Percentiles rank a stretch among this genome's conserved stretches.
Evolutionary conservation across 208 protist species (phyloP).

Genomic region (Trichomonas vaginalis): DNA sequence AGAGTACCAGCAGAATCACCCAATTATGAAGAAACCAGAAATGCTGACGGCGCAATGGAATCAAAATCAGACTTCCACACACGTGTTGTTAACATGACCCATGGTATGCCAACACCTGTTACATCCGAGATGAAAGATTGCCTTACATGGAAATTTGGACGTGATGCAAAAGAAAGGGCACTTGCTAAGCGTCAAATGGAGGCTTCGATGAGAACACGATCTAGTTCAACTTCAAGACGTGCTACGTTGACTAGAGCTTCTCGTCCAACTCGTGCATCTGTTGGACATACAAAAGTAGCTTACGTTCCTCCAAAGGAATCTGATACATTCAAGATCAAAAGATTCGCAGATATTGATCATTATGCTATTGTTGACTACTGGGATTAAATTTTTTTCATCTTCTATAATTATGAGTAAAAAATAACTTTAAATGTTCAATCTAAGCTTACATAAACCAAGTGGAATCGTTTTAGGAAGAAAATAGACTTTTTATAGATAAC

Average conservation of each 20-base stretch:
- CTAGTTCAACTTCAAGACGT: neutral
- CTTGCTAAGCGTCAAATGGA: neutral
- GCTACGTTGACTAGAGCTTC: neutral
- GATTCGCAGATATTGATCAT: neutral
- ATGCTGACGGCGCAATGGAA: neutral
- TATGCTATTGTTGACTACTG: constrained; percentile 5
- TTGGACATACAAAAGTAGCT: neutral
- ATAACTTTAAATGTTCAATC: too few relatives aligned
- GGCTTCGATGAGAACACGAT: neutral
- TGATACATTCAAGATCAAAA: neutral
- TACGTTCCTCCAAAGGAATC: neutral
- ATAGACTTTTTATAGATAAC: too few relatives aligned
- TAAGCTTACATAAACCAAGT: too few relatives aligned
- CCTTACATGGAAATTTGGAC: neutral
- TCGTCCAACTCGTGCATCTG: neutral
- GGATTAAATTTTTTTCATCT: neutral
- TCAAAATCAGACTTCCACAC: neutral
- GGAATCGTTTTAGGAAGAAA: too few relatives aligned
- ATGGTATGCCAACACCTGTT: neutral
- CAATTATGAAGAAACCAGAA: neutral
- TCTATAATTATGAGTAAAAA: too few relatives aligned
- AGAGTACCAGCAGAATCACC: neutral
- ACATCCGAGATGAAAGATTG: neutral
- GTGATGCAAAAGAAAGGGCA: neutral
- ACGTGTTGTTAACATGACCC: neutral